A percentile compares a stretch with the other conserved stretches of the same genome.
Conservation (phyloP, 371 early-diverging fungal genomes). For the Mucor piriformis region DNA sequence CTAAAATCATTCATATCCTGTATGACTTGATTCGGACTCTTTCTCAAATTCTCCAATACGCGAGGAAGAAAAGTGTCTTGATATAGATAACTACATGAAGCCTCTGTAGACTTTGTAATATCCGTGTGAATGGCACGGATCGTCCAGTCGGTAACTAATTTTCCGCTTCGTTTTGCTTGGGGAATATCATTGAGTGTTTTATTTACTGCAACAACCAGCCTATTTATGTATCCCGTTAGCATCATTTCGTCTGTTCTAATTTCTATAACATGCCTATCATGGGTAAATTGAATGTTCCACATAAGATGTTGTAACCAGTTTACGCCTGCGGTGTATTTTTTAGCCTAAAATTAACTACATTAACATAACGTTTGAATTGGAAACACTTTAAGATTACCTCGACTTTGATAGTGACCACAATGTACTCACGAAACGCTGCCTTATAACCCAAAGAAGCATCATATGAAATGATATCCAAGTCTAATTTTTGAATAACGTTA, state of each 20-base stretch:
- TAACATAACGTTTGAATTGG: neutral
- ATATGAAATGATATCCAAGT: slow-evolving; percentile 52
- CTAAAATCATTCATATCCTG: slow-evolving; percentile 47
- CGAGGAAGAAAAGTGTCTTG: slow-evolving; percentile 53
- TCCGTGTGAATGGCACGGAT: slow-evolving; percentile 45
- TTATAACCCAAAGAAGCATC: slow-evolving; percentile 40
- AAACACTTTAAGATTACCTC: slow-evolving; percentile 18
- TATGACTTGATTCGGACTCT: slow-evolving; percentile 40
- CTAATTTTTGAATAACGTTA: slow-evolving; percentile 50
- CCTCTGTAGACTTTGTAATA: slow-evolving; percentile 44
- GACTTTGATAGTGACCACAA: slow-evolving; percentile 47
- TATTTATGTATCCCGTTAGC: neutral
- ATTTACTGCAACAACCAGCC: slow-evolving; percentile 49
- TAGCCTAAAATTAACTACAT: slow-evolving; percentile 4
- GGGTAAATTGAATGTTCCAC: slow-evolving; percentile 53
- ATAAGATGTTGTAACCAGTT: slow-evolving; percentile 51
- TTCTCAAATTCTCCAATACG: slow-evolving; percentile 39
- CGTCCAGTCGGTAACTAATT: slow-evolving; percentile 44
- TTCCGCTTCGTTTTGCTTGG: slow-evolving; percentile 52
- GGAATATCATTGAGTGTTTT: slow-evolving; percentile 61
- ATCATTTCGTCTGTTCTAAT: slow-evolving; percentile 1
- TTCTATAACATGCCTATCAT: slow-evolving; percentile 32
- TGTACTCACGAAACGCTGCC: slow-evolving; percentile 44
- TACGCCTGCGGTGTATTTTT: slow-evolving; percentile 51
- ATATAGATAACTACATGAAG: slow-evolving; percentile 37